These are phyloP conservation scores for Yarrowia divulgata DNA, from an alignment of 805 yeast genomes.

Conservation along the genomic window DNA sequence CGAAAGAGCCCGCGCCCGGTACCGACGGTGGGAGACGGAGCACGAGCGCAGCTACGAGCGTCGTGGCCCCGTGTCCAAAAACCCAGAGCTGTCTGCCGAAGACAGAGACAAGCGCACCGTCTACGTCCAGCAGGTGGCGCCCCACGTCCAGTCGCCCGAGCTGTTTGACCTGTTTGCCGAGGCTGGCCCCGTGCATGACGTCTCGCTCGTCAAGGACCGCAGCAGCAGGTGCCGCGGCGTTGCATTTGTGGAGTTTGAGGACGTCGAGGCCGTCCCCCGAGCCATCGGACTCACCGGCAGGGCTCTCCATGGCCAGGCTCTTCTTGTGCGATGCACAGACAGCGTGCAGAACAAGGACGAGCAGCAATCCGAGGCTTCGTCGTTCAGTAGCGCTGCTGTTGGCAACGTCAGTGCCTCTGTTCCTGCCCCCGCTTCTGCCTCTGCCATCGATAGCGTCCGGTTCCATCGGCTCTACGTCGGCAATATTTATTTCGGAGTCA, in stretches of 20 bases:
- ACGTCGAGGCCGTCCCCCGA: slow-evolving; percentile 46
- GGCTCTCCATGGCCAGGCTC: slow-evolving; percentile 47
- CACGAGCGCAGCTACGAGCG: slow-evolving; percentile 38
- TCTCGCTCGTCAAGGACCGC: slow-evolving; percentile 50
- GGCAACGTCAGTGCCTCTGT: neutral
- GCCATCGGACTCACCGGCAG: slow-evolving; percentile 50
- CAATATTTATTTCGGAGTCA: slow-evolving; percentile 50
- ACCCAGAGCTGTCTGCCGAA: slow-evolving; percentile 8
- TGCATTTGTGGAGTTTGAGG: slow-evolving; percentile 50
- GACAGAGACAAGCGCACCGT: slow-evolving; percentile 46
- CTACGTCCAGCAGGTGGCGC: slow-evolving; percentile 51
- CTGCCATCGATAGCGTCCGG: slow-evolving; percentile 22
- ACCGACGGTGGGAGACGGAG: slow-evolving; percentile 38
- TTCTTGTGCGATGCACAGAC: slow-evolving; percentile 9
- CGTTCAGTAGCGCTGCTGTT: neutral
- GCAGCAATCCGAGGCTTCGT: slow-evolving; percentile 1
- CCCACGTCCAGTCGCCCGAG: slow-evolving; percentile 48
- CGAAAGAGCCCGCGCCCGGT: slow-evolving; percentile 23
- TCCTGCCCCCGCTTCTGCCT: neutral
- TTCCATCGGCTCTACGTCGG: slow-evolving; percentile 48
- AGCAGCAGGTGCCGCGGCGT: slow-evolving; percentile 50
- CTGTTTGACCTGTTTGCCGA: slow-evolving; percentile 49
- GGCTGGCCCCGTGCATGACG: slow-evolving; percentile 50
- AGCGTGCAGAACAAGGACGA: slow-evolving; percentile 19
- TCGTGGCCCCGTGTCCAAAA: slow-evolving; percentile 2